Evolutionary conservation across 1,139 yeast genomes (phyloP), one percentile per base, ranked within the genome.

Genomic region (Geotrichum phurueaensis): DNA sequence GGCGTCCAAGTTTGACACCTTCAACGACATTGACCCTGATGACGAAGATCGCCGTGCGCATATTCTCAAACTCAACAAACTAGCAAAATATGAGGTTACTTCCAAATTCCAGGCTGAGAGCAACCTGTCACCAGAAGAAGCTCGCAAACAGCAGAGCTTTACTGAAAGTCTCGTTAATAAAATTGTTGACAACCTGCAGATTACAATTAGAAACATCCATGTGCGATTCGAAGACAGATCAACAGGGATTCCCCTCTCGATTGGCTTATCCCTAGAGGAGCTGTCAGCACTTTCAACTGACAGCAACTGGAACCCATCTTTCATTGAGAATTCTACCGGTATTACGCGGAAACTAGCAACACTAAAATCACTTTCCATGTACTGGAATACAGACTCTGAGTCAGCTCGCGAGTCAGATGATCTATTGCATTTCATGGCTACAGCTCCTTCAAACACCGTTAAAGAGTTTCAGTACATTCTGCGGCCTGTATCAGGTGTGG

Each of bases 241-340:
- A 23, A 78, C 82, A 13, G 73, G 76, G 48, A 78, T 74, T 59
- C 96, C 97, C 1, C 89, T 89, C 67, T 81, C 97, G 0, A 75
- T 91, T 39, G 99, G 99, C 3, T 67, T 89, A 23, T 86, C 95
- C 0, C 79, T 94, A 60, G 82, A 84, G 56, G 98, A 94, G 73
- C 78, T 94, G 54, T 90, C 97, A 0, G 99, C 97, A 0, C 87
- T 90, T 0, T 89, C 97, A 0, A 86, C 98, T 0, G 94, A 92
- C 72, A 84, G 82, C 45, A 76, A 82, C 49, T 94, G 99, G 99
- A 74, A 79, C 22, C 96, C 96, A 1, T 85, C 87, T 29, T 94
- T 92, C 71, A 87, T 94, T 49, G 83, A 94, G 3, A 85, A 87
- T 36, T 80, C 89, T 4, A 84, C 84, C 48, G 73, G 79, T 12